Conservation (phyloP, 148 eudicot species). For the Nyssa sinensis region DNA sequence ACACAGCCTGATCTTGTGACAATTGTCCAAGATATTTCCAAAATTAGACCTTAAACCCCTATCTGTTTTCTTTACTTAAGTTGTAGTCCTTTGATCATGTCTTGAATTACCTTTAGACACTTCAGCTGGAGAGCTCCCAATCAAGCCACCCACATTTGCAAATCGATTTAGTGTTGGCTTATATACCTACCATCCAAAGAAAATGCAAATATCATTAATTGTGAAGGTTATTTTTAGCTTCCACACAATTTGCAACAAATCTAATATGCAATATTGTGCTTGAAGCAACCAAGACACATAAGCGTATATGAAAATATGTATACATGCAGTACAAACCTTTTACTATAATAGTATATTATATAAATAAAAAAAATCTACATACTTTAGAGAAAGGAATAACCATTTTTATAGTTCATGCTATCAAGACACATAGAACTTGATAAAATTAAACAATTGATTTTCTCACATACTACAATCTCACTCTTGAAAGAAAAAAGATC, state of each 20-base stretch:
- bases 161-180: constrained; percentile 75
- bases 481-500: neutral
- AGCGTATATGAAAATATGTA: neutral
- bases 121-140: constrained; percentile 80
- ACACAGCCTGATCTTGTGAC: too few species aligned
- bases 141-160: constrained; percentile 72
- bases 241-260: neutral
- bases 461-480: neutral
- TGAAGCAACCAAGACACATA: neutral
- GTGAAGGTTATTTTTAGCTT: neutral
- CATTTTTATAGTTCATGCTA: neutral
- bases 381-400: neutral
- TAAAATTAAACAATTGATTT: neutral
- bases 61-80: neutral
- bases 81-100: neutral
- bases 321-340: constrained; percentile 8
- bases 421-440: neutral
- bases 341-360: too few species aligned
- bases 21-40: too few species aligned
- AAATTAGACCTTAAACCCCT: neutral
- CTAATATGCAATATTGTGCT: neutral
- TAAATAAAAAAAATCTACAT: constrained; percentile 4
- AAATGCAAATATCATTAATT: constrained; percentile 6
- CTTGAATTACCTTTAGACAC: constrained; percentile 65
- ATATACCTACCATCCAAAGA: constrained; percentile 64